Evolutionary conservation across 495 filamentous ascomycete species (phyloP).

Genomic region (Penicillium cataractarum): DNA sequence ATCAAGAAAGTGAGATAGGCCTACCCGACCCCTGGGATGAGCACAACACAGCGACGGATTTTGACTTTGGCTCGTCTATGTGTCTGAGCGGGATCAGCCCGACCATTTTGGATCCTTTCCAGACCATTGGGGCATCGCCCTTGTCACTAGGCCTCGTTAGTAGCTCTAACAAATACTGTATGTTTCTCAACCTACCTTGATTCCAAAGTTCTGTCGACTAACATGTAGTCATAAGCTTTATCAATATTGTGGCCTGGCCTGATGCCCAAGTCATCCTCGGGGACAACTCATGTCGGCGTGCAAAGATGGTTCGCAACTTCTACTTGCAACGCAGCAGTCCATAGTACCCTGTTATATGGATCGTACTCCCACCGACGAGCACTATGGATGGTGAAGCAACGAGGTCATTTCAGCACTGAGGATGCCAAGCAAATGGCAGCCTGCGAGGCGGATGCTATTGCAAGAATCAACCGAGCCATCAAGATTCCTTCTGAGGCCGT

Average conservation of each 20-base stretch:
- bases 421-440: slow-evolving; percentile 7
- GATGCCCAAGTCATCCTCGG: background rate
- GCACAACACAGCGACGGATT: background rate
- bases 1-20: background rate
- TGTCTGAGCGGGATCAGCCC: background rate
- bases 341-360: slow-evolving; percentile 11
- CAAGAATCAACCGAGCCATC: background rate
- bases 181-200: background rate
- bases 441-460: slow-evolving; percentile 10
- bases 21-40: background rate
- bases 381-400: slow-evolving; percentile 10
- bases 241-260: background rate
- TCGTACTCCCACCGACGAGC: slow-evolving; percentile 12
- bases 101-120: background rate
- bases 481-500: background rate
- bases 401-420: slow-evolving; percentile 10
- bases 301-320: slow-evolving; percentile 6
- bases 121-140: background rate
- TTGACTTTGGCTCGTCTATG: background rate
- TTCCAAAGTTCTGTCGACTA: background rate
- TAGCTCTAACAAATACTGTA: background rate
- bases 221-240: background rate
- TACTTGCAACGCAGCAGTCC: slow-evolving; percentile 6
- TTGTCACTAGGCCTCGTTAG: background rate
- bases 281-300: background rate